Evolutionary conservation across 257 asterid species (phyloP), one percentile per base, ranked within the genome.

Genomic region (Penstemon barbatus): DNA sequence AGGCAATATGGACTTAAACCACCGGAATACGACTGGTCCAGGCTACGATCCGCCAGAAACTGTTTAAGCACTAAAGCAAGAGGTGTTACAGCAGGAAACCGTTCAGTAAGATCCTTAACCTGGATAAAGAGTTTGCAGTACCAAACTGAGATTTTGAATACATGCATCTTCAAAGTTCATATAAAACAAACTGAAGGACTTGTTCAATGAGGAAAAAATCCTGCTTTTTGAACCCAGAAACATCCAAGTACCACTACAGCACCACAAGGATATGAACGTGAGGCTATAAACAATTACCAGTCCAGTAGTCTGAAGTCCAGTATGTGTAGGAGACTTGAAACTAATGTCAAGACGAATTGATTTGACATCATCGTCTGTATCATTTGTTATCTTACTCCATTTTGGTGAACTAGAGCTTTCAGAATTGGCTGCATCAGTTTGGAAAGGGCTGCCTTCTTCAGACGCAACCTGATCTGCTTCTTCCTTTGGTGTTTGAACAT

Each of bases 11-110:
- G 91, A 82, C 95, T 94, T 71, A 94, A 86, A 74, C 99, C 99
- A 65, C 99, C 99, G 18, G 99, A 94, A 77, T 94, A 94, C 61
- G 99, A 91, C 75, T 91, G 99, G 81, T 91, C 96, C 82, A 94
- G 80, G 75, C 95, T 82, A 74, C 99, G 99, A 73, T 94, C 99
- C 6, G 99, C 97, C 86, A 94, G 76, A 84, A 94, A 94, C 85
- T 90, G 97, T 82, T 94, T 94, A 61, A 94, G 85, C 75, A 91
- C 96, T 82, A 91, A 79, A 49, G 92, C 87, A 69, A 94, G 97
- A 77, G 97, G 99, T 71, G 81, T 86, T 41, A 91, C 84, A 68
- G 99, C 96, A 68, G 97, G 95, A 82, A 94, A 91, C 76, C 88
- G 88, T 71, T 89, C 97, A 4, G 92, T 83, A 59, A 94, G 95